phyloP scores from a whole-genome alignment of 306 rosid genomes.

The Begonia loranthoides region DNA sequence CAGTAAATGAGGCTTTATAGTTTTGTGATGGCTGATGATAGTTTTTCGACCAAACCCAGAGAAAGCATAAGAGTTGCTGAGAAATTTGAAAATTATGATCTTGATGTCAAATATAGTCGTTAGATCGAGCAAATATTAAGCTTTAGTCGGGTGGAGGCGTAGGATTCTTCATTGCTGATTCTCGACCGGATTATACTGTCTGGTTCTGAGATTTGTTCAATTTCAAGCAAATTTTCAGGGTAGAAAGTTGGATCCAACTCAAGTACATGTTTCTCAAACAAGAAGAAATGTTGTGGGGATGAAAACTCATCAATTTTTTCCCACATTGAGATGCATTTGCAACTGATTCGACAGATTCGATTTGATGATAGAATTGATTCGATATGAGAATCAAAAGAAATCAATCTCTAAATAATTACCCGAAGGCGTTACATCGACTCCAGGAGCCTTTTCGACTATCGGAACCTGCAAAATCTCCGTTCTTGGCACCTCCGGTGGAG shows the following conservation, averaged over 20 bases:
- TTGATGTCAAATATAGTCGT: not conserved
- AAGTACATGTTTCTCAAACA: too few relatives aligned
- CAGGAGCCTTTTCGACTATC: slow-evolving; percentile 32
- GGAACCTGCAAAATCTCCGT: slow-evolving; percentile 18
- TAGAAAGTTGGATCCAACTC: too few relatives aligned
- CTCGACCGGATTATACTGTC: too few relatives aligned
- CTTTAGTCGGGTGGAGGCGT: too few relatives aligned
- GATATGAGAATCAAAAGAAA: slow-evolving; percentile 59
- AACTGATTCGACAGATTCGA: slow-evolving; percentile 39
- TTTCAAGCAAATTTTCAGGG: too few relatives aligned
- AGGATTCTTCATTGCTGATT: too few relatives aligned
- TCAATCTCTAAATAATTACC: slow-evolving; percentile 94
- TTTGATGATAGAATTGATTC: slow-evolving; percentile 24
- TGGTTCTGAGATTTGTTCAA: too few relatives aligned
- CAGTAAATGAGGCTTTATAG: slow-evolving; percentile 27
- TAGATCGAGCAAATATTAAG: too few relatives aligned
- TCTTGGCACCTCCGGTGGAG: slow-evolving; percentile 74
- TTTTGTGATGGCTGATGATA: slow-evolving; percentile 37
- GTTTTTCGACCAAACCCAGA: slow-evolving; percentile 29
- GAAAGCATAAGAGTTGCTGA: slow-evolving; percentile 32
- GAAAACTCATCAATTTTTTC: slow-evolving; percentile 29
- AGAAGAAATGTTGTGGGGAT: too few relatives aligned
- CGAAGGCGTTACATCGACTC: slow-evolving; percentile 64
- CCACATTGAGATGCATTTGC: slow-evolving; percentile 29
- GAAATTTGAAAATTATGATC: slow-evolving; percentile 30